phyloP scores from a whole-genome alignment of 2,329 filamentous ascomycete genomes.

The Diaporthe eres region DNA sequence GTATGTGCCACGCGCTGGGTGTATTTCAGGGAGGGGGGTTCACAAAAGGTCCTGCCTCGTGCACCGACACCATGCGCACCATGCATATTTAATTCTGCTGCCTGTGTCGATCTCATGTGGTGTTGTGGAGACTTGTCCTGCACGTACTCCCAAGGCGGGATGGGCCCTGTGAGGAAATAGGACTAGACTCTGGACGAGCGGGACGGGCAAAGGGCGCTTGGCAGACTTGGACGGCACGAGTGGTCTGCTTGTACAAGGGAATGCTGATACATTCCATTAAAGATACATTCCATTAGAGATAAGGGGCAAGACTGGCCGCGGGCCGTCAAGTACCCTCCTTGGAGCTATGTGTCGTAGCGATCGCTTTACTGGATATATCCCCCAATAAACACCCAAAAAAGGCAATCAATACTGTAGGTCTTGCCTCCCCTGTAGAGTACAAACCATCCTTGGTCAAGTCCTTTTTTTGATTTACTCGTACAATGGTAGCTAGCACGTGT shows the following conservation, averaged over 20 bases:
- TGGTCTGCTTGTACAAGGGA: background rate
- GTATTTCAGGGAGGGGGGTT: background rate
- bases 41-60: background rate
- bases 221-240: background rate
- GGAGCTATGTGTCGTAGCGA: background rate
- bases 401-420: background rate
- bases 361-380: constrained; percentile 7
- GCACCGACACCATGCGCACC: background rate
- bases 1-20: background rate
- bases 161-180: background rate
- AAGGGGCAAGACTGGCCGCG: background rate
- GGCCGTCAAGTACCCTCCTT: background rate
- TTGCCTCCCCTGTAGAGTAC: background rate
- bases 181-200: background rate
- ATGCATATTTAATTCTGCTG: constrained; percentile 30
- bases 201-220: background rate
- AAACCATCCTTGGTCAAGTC: background rate
- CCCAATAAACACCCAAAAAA: constrained; percentile 1
- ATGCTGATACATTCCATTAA: constrained; percentile 5
- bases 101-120: constrained; percentile 29
- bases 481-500: background rate
- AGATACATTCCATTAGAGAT: constrained; percentile 26
- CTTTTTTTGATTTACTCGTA: background rate
- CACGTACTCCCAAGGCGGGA: background rate
- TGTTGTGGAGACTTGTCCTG: background rate